Percentiles rank a stretch among this genome's conserved stretches.
phyloP scores from a whole-genome alignment of 2,329 filamentous ascomycete species.

The Diaporthe longicolla region DNA sequence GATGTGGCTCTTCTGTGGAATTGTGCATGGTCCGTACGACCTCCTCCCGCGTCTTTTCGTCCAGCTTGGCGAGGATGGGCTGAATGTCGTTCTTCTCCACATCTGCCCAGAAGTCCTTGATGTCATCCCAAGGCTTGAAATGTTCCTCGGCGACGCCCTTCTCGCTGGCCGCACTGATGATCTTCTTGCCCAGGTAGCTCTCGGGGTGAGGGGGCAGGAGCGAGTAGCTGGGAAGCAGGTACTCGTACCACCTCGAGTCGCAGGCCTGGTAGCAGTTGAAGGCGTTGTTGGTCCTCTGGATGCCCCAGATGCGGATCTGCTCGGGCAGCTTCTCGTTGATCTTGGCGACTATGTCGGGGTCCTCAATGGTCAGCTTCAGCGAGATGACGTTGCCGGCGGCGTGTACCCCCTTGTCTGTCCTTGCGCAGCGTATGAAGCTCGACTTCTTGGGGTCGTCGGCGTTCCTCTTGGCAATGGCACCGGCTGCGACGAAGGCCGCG shows the following conservation, averaged over 20 bases:
- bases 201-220: constrained; percentile 93
- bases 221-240: constrained; percentile 92
- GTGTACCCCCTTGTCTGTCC: constrained; percentile 98
- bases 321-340: constrained; percentile 89
- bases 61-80: constrained; percentile 74
- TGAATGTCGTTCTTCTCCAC: constrained; percentile 86
- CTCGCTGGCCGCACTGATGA: constrained; percentile 83
- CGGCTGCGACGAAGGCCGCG: constrained; percentile 88
- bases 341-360: constrained; percentile 86
- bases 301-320: constrained; percentile 96
- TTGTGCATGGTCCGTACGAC: constrained; percentile 74
- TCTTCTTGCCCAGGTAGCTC: constrained; percentile 85
- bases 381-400: constrained; percentile 96
- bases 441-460: constrained; percentile 98
- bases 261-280: constrained; percentile 97
- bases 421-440: constrained; percentile 90
- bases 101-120: constrained; percentile 84
- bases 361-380: constrained; percentile 95
- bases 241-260: constrained; percentile 97
- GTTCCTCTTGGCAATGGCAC: constrained; percentile 96
- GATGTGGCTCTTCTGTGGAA: constrained; percentile 45
- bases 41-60: constrained; percentile 73
- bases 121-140: constrained; percentile 79
- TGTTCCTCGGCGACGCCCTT: constrained; percentile 80
- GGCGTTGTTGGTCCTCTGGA: constrained; percentile 87